Percentiles rank a stretch among this genome's conserved stretches.
Evolutionary conservation across 805 yeast genomes (phyloP).

Genomic region (Hagleromyces aurorensis): DNA sequence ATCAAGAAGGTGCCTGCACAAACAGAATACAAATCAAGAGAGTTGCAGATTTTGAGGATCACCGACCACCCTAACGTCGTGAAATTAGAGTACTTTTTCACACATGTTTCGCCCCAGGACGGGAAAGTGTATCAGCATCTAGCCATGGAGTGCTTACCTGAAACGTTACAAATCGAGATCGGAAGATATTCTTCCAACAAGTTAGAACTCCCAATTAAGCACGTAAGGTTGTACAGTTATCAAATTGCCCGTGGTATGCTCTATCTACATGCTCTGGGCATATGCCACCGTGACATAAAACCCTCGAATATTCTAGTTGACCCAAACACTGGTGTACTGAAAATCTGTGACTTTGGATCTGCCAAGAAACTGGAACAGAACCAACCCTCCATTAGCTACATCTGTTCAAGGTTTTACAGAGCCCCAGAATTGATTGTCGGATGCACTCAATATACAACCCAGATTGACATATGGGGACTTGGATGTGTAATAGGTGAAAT

Average conservation of each 20-base stretch:
- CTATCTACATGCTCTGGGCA: slow-evolving; percentile 70
- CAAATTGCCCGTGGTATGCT: slow-evolving; percentile 81
- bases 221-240: slow-evolving; percentile 67
- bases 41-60: slow-evolving; percentile 63
- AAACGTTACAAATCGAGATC: slow-evolving; percentile 68
- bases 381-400: slow-evolving; percentile 89
- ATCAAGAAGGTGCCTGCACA: slow-evolving; percentile 82
- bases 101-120: slow-evolving; percentile 55
- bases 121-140: slow-evolving; percentile 66
- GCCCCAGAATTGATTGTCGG: slow-evolving; percentile 96
- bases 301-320: slow-evolving; percentile 77
- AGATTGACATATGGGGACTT: slow-evolving; percentile 95
- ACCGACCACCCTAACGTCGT: slow-evolving; percentile 79
- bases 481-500: slow-evolving; percentile 96
- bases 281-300: slow-evolving; percentile 78
- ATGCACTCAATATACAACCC: slow-evolving; percentile 75
- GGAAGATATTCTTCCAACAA: slow-evolving; percentile 56
- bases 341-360: slow-evolving; percentile 80
- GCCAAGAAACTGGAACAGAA: slow-evolving; percentile 71
- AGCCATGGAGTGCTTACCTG: slow-evolving; percentile 85
- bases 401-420: slow-evolving; percentile 84
- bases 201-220: slow-evolving; percentile 59
- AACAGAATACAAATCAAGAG: slow-evolving; percentile 78
- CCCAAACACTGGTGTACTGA: slow-evolving; percentile 55
- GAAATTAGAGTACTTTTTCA: slow-evolving; percentile 59